phyloP scores from a whole-genome alignment of 2,329 filamentous ascomycete species.

The Ciborinia camelliae region DNA sequence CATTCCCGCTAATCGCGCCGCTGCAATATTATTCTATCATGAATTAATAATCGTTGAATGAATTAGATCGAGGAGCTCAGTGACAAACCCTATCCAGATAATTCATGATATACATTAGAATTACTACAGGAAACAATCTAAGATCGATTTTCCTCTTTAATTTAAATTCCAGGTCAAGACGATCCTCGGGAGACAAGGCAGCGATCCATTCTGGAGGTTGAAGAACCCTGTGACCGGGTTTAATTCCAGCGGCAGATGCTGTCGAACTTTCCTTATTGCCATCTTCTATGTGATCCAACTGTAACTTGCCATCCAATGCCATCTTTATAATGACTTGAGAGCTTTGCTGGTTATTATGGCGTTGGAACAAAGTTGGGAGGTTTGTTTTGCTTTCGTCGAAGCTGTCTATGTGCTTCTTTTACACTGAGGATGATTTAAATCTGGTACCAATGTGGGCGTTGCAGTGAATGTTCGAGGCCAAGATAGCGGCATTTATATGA shows the following conservation, averaged over 20 bases:
- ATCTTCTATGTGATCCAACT: constrained; percentile 6
- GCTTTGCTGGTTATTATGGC: background rate
- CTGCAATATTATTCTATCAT: constrained; percentile 51
- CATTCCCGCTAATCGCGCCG: constrained; percentile 51
- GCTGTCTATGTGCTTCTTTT: background rate
- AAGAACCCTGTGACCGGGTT: background rate
- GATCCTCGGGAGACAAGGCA: constrained; percentile 50
- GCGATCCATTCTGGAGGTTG: constrained; percentile 39
- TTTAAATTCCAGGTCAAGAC: constrained; percentile 50
- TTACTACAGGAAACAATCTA: constrained; percentile 62
- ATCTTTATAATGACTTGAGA: background rate
- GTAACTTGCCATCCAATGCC: background rate
- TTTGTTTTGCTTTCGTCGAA: background rate
- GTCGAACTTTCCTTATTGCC: constrained; percentile 2
- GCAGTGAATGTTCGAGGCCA: background rate
- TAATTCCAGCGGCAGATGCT: background rate
- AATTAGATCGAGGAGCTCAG: too few species aligned
- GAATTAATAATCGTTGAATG: background rate
- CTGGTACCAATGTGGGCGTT: background rate
- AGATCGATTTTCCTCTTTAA: constrained; percentile 64
- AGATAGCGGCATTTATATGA: background rate
- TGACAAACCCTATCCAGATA: constrained; percentile 49
- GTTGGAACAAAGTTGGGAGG: too few species aligned
- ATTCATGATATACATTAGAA: constrained; percentile 69
- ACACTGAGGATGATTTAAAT: background rate